Base-by-base conservation (phyloP, 2,329 filamentous ascomycete species). In the Leptographium procerum region DNA sequence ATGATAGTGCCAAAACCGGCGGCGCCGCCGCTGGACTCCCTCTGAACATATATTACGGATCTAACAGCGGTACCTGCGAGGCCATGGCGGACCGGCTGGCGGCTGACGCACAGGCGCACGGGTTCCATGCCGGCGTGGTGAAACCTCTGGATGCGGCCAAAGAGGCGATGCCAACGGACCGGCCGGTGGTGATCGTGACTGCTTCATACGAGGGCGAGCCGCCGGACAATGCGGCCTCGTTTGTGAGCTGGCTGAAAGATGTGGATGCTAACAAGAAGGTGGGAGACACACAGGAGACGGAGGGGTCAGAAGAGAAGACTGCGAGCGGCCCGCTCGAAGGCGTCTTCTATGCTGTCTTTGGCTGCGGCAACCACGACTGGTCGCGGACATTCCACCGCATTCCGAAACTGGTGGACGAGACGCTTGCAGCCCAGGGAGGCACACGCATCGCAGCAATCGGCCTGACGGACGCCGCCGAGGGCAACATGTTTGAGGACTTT, bases 131-230 rank as follows among this genome's bases (percentile, higher is more conserved):
- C 19, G 54, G 40, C 7, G 40, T 51, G 3, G 69, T 90, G 61
- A 78, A 78, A 6, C 77, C 90, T 14, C 77, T 85, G 36, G 90
- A 87, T 65, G 87, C 87, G 3, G 87, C 84, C 11, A 89, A 89
- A 66, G 77, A 82, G 53, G 77, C 79, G 3, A 67, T 91, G 0
- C 80, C 84, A 0, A 81, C 75, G 55, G 75, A 80, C 29, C 75
- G 79, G 8, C 86, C 87, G 0, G 76, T 87, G 0, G 72, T 89
- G 28, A 77, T 91, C 54, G 77, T 91, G 61, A 84, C 84, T 0
- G 80, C 87, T 0, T 66, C 83, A 1, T 91, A 91, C 64, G 87
- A 91, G 65, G 88, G 88, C 0, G 77, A 88, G 57, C 85, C 88
- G 0, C 82, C 87, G 0, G 85, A 89, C 61, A 90, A 91, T 61